These are phyloP conservation scores for Zanthoxylum bungeanum DNA, from an alignment of 345 rosid species.

Conservation along the genomic window DNA sequence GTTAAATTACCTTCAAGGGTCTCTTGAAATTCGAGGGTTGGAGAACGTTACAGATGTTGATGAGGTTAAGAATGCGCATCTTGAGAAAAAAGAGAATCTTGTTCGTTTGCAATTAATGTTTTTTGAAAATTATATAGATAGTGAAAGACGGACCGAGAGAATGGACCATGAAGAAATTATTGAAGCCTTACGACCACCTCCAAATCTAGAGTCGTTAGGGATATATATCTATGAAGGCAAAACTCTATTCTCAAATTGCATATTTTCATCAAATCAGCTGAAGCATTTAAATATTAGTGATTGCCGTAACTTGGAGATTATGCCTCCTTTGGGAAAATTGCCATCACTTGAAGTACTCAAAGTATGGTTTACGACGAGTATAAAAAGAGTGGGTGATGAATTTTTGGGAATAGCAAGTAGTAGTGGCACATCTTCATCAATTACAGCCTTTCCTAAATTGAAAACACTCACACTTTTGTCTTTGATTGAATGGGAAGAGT, in stretches of 20 bases:
- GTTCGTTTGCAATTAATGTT: not conserved
- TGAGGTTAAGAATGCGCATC: not conserved
- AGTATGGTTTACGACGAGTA: not conserved
- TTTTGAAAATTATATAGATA: too few relatives aligned
- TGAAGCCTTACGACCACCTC: not conserved
- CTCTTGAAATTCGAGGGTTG: not conserved
- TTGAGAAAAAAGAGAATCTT: not conserved
- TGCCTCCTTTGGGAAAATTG: not conserved
- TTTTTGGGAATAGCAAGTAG: not conserved
- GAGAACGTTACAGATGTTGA: not conserved
- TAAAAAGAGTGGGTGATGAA: not conserved
- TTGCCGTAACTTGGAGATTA: not conserved
- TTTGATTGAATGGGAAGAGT: not conserved
- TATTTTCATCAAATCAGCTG: not conserved
- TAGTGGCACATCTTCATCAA: not conserved
- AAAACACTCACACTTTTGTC: not conserved
- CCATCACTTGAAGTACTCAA: not conserved
- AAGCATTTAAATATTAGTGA: not conserved
- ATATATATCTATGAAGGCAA: not conserved
- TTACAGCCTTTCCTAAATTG: not conserved
- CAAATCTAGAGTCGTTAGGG: not conserved
- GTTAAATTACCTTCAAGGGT: not conserved
- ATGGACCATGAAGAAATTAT: not conserved
- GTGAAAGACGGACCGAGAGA: too few relatives aligned
- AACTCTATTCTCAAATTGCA: not conserved